Evolutionary conservation across 2,329 filamentous ascomycete genomes (phyloP).

Genomic region (Thielaviopsis ethacetica): DNA sequence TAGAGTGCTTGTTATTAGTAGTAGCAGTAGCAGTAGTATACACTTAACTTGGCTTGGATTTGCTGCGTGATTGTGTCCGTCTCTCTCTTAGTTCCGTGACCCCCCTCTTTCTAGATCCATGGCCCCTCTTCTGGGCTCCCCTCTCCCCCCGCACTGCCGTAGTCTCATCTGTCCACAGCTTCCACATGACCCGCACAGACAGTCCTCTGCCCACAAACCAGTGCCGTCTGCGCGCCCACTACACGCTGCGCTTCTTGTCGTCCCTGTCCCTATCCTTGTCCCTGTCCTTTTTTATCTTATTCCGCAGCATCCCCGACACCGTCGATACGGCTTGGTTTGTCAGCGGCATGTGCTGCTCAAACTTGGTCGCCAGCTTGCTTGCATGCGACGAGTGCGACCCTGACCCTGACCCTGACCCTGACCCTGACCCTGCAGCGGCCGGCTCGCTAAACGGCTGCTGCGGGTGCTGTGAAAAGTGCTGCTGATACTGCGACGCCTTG

Average conservation of each 20-base stretch:
- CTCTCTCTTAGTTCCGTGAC: background rate
- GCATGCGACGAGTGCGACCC: background rate
- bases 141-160: no score
- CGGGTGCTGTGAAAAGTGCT: conserved; percentile 14
- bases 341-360: background rate
- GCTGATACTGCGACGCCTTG: conserved; percentile 17
- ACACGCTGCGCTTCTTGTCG: conserved; percentile 32
- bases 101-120: no score
- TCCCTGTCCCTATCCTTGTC: conserved; percentile 24
- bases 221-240: conserved; percentile 20
- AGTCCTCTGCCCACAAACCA: background rate
- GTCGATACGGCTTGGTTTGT: conserved; percentile 22
- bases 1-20: background rate
- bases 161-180: background rate
- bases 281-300: conserved; percentile 20
- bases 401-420: background rate
- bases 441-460: conserved; percentile 13
- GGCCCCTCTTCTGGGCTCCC: no score
- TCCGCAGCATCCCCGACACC: conserved; percentile 27
- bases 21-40: background rate
- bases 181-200: background rate
- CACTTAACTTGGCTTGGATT: background rate
- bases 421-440: background rate
- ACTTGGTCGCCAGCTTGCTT: conserved; percentile 1
- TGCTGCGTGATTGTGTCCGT: no score